Conservation (phyloP, 2,329 filamentous ascomycete species). For the Penicillium sp. region DNA sequence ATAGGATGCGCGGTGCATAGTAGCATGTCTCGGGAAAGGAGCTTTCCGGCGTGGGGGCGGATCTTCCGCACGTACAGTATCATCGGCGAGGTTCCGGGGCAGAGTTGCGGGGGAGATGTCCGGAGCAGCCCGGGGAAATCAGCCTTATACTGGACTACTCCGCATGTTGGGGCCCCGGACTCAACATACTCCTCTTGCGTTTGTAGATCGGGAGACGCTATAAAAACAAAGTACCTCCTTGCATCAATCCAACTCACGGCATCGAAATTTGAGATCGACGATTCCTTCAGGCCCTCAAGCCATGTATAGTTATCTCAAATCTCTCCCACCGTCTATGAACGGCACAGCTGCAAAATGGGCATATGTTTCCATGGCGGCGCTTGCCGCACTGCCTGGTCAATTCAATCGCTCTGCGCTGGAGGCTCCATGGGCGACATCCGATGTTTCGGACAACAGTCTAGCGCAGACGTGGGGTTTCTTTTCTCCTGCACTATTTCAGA, state of each 20-base stretch:
- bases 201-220: too few species aligned
- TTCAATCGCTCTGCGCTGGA: conserved; percentile 19
- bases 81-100: too few species aligned
- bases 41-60: too few species aligned
- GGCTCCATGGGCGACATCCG: conserved; percentile 15
- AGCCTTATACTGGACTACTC: too few species aligned
- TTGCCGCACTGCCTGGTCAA: conserved; percentile 12
- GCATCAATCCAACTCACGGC: not conserved
- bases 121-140: too few species aligned
- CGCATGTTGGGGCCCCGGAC: too few species aligned
- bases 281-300: not conserved
- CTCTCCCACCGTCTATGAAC: conserved; percentile 12
- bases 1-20: too few species aligned
- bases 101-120: too few species aligned
- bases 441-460: conserved; percentile 4
- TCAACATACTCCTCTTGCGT: too few species aligned
- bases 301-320: conserved; percentile 11
- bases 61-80: too few species aligned
- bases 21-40: too few species aligned
- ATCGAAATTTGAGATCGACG: not conserved
- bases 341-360: conserved; percentile 19
- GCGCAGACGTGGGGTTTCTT: not conserved
- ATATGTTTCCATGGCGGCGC: conserved; percentile 16
- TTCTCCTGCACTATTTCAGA: not conserved
- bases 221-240: too few species aligned